phyloP scores from a whole-genome alignment of 1,284 basidiomycete species.

The Hemileccinum hortonii region DNA sequence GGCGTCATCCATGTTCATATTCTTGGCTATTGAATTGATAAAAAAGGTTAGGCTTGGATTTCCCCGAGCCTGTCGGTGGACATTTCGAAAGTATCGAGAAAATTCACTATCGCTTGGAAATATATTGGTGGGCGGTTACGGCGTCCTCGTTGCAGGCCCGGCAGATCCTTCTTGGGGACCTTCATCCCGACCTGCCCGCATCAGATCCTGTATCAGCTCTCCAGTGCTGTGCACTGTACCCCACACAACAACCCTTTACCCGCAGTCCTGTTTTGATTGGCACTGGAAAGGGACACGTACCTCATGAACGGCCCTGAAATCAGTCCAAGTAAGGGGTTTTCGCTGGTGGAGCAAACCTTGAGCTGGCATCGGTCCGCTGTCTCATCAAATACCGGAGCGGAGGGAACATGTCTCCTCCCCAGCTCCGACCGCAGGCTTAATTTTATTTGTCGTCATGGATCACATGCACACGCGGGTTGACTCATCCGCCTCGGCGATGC shows the following conservation, averaged over 20 bases:
- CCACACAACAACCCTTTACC: slow-evolving; percentile 38
- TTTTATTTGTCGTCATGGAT: slow-evolving; percentile 38
- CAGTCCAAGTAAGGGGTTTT: slow-evolving; percentile 38
- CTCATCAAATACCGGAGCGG: slow-evolving; percentile 18
- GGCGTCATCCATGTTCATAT: slow-evolving; percentile 6
- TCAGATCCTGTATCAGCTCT: slow-evolving; percentile 24
- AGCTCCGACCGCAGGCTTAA: slow-evolving; percentile 32
- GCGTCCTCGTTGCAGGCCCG: not conserved
- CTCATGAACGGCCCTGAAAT: slow-evolving; percentile 40
- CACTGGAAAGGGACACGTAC: slow-evolving; percentile 39
- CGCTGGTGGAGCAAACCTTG: slow-evolving; percentile 24
- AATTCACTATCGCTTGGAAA: not conserved
- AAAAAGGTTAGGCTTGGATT: not conserved
- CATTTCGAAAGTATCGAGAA: slow-evolving; percentile 2
- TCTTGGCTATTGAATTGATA: slow-evolving; percentile 3
- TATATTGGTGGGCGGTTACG: not conserved
- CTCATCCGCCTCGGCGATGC: slow-evolving; percentile 11
- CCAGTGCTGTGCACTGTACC: slow-evolving; percentile 22
- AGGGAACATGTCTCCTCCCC: slow-evolving; percentile 5
- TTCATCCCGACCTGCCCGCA: not conserved
- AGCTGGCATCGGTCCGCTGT: slow-evolving; percentile 31
- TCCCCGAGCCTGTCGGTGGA: not conserved
- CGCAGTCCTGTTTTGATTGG: slow-evolving; percentile 42
- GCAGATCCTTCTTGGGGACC: not conserved
- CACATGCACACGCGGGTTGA: slow-evolving; percentile 30